A percentile compares a stretch with the other conserved stretches of the same genome.
phyloP scores from a whole-genome alignment of 306 rosid species.

The Dicorynia guianensis region DNA sequence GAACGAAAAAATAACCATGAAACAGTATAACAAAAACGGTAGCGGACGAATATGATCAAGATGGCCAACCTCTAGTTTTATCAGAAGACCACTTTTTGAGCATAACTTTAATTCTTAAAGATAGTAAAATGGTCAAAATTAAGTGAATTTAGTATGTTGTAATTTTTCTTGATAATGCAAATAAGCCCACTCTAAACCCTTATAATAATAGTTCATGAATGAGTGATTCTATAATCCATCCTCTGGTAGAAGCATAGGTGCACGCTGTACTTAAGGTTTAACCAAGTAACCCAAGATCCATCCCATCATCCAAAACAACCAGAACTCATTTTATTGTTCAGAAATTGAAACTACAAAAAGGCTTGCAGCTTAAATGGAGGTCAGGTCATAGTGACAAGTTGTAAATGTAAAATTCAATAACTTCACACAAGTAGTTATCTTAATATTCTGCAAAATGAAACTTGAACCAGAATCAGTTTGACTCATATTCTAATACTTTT shows the following conservation, averaged over 20 bases:
- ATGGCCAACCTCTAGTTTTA: not conserved
- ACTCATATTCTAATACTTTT: too few relatives aligned
- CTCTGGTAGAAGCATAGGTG: not conserved
- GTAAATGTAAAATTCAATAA: not conserved
- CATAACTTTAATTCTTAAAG: too few relatives aligned
- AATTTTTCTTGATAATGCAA: not conserved
- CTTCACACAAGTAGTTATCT: too few relatives aligned
- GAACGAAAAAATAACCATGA: conserved; percentile 14
- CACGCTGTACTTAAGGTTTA: conserved; percentile 4
- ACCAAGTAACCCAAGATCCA: not conserved
- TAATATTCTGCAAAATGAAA: too few relatives aligned
- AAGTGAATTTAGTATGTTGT: not conserved
- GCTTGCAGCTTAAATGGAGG: not conserved
- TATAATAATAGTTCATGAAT: not conserved
- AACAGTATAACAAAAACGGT: not conserved
- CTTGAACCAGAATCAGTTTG: too few relatives aligned
- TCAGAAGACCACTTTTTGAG: not conserved
- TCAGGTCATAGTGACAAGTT: conserved; percentile 1
- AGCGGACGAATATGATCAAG: not conserved
- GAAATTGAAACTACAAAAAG: not conserved
- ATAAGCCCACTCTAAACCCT: conserved; percentile 19
- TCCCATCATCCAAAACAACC: not conserved
- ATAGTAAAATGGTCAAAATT: not conserved
- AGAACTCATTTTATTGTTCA: conserved; percentile 7
- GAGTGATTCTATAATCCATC: not conserved